Evolutionary conservation across 805 yeast species (phyloP), one percentile per base, ranked within the genome.

Genomic region (Torulaspora indica): DNA sequence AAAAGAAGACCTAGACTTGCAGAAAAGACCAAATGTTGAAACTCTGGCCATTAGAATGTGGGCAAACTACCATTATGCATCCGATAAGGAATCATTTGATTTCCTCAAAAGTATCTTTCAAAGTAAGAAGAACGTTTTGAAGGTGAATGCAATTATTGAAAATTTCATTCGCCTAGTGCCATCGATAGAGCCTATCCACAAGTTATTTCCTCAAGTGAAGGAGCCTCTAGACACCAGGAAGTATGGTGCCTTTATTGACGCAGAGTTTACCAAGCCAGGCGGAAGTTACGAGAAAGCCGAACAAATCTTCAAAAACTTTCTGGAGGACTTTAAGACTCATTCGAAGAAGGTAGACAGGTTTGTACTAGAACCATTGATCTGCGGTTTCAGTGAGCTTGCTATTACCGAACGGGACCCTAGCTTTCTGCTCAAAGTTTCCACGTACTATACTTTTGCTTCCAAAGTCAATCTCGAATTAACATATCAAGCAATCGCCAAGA

Each of bases 1-100:
- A 24, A 34, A 31, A 15, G 28, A 28, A 4, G 51, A 46, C 20
- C 27, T 35, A 5, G 27, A 43, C 4, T 8, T n/a, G 5, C 40
- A 41, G 23, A 36, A 29, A 20, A 38, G 44, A 17, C 60, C 66
- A 29, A 49, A 45, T 15, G 14, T 34, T 12, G 53, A 51, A 13
- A 52, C 58, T 23, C 28, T 55, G 12, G 61, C 61, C 4, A 48
- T 54, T 18, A 57, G 51, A 34, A 53, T 61, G 55, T 51, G 52
- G 40, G 56, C 55, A 4, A 48, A 52, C 22, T 58, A 53, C 38
- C 42, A 47, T 17, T 45, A 35, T 22, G 46, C 47, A 3, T 22
- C 35, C 9, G 53, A 49, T 18, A 35, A 44, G 20, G 47, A 46
- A 15, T 35, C 41, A 12, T 58, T 57, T 30, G 43, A 53, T 9